Evolutionary conservation across 768 basidiomycete genomes (phyloP), one percentile per base, ranked within the genome.

Genomic region (Amanita phalloides): DNA sequence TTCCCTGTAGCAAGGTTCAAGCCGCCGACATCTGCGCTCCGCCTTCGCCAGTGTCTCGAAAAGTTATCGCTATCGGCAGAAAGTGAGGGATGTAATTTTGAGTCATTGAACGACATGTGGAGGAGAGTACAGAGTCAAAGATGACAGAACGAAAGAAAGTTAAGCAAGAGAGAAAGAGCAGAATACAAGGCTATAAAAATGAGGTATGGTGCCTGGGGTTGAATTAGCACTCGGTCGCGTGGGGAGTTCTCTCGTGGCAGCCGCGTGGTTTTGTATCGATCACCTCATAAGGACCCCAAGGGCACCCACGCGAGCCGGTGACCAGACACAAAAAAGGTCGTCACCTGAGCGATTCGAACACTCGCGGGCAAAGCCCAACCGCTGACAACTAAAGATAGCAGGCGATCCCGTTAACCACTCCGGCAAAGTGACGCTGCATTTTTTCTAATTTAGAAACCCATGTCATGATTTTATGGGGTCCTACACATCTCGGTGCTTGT

Each of bases 21-120:
- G 30, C 92, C 93, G 10, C 93, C 93, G 39, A 90, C 77, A 66
- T 97, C 93, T 51, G 93, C 90, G 62, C 88, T 92, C 44, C 88
- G 72, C 49, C 92, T 73, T 53, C 64, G 58, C 63, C 60, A 63
- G 48, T 62, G 58, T 43, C 54, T 61, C 9, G 57, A 46, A 20
- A 47, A 53, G 36, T 48, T 5, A 26, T 53, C 53, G 37, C 2
- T 33, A 17, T 30, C 41, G 14, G 35, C 35, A 17, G 30, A 14
- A n/a, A 32, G 43, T 44, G 54, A 48, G 23, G 44, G 47, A 37
- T 23, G 28, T 42, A 41, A 26, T 21, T 45, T 52, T 42, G 37
- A 38, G 47, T 55, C 33, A 26, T 21, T 39, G 28, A 48, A 25
- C n/a, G 52, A 52, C 37, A 32, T 38, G 32, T 49, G 44, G 35